Base-by-base conservation (phyloP, 2,329 filamentous ascomycete species). In the Emericellopsis cladophorae region DNA sequence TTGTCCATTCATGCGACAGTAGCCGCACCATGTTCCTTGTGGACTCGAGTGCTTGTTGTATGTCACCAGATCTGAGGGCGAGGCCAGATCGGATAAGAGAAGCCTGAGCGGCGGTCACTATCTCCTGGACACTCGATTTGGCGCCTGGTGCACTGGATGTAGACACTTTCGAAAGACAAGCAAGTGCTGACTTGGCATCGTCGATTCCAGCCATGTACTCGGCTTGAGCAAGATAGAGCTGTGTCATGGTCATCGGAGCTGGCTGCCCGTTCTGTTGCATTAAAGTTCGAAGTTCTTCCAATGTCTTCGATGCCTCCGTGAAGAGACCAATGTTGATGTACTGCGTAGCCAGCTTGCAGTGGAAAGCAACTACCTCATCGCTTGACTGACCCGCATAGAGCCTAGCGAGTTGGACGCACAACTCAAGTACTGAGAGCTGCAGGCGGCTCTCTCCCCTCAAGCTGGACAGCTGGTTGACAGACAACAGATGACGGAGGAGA, bases 161-260 rank as follows among this genome's bases (percentile, higher is more conserved):
- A 36, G 66, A 65, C 31, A 67, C 66, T 43, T 61, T 61, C 35
- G 54, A 48, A 15, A 70, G 50, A 21, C 48, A 58, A 31, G 45
- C 44, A 40, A 50, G 51, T 4, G 75, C 81, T 58, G 82, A 78
- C 9, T 79, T 70, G 14, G 74, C 61, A 39, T 79, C 76, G 9
- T 81, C 82, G 11, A 80, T 72, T 2, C 74, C 73, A 15, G 89
- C 64, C 23, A 81, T 67, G 55, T 88, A 87, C 55, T 94, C 85
- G 1, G 84, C 79, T 45, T 80, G 78, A 0, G 79, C 76, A 7
- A 95, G 61, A 47, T 88, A 74, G 55, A 82, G 82, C 14, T 60
- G 59, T 9, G 66, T 67, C 16, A 67, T 47, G 6, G 65, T 57
- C 15, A 68, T 62, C 11, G 55, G 55, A 3, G 59, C 39, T 5